These are phyloP conservation scores for Phytopythium cucurbitacearum DNA, from an alignment of 352 stramenopile genomes.

Conservation along the genomic window DNA sequence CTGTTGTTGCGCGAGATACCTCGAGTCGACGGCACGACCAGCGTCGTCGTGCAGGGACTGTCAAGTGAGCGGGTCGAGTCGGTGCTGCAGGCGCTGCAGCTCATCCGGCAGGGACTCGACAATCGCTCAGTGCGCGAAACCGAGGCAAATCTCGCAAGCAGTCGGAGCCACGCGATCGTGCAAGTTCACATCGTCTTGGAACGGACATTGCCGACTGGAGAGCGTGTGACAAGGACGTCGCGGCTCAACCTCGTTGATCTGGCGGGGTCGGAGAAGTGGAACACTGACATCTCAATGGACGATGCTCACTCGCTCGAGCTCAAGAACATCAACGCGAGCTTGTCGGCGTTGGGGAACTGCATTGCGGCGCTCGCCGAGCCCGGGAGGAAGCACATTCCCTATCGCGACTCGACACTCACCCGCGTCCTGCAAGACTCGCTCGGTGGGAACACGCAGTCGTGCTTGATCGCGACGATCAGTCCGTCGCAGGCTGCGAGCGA, in stretches of 20 bases:
- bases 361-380: conserved; percentile 81
- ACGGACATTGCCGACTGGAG: not conserved
- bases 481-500: conserved; percentile 34
- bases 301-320: conserved; percentile 72
- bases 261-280: conserved; percentile 82
- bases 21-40: conserved; percentile 38
- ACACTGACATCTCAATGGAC: conserved; percentile 69
- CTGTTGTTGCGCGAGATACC: conserved; percentile 68
- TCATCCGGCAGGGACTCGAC: conserved; percentile 39
- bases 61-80: conserved; percentile 40
- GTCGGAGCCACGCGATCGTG: conserved; percentile 89
- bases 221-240: conserved; percentile 19
- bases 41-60: conserved; percentile 55
- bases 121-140: conserved; percentile 81
- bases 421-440: conserved; percentile 84
- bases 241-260: conserved; percentile 79
- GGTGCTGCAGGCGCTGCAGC: conserved; percentile 43
- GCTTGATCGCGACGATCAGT: conserved; percentile 69
- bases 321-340: conserved; percentile 89
- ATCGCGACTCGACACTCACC: conserved; percentile 86
- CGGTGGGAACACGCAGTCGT: conserved; percentile 67
- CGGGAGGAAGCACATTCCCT: conserved; percentile 88
- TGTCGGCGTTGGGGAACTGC: conserved; percentile 90
- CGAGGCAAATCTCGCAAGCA: conserved; percentile 84
- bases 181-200: conserved; percentile 76